Evolutionary conservation across 371 early-diverging fungal species (phyloP).

Genomic region (Saksenaea oblongispora): DNA sequence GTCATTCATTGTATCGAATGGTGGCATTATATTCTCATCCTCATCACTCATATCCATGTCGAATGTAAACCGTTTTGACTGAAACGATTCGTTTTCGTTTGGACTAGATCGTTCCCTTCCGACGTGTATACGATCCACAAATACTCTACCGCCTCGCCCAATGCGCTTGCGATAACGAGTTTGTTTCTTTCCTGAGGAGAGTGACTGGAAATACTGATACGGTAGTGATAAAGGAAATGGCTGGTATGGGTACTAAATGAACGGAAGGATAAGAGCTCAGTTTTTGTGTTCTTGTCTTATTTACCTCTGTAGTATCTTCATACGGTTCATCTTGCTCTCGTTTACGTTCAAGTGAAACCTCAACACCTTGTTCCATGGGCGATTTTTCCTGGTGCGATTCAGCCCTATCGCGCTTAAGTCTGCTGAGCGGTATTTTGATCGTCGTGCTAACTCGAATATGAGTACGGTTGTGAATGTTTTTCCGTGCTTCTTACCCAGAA

Average conservation of each 20-base stretch:
- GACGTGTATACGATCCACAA: constrained; percentile 46
- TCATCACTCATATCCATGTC: constrained; percentile 57
- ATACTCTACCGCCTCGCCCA: constrained; percentile 62
- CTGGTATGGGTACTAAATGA: constrained; percentile 49
- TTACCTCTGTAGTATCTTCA: constrained; percentile 55
- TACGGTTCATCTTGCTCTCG: constrained; percentile 45
- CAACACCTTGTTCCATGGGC: constrained; percentile 25
- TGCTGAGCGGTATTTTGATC: constrained; percentile 31
- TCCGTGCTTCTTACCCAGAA: constrained; percentile 29
- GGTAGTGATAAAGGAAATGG: constrained; percentile 46
- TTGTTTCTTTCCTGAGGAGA: constrained; percentile 22
- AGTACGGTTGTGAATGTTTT: background rate
- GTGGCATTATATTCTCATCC: constrained; percentile 35
- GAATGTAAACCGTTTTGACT: constrained; percentile 18
- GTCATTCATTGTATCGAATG: constrained; percentile 49
- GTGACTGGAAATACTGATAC: constrained; percentile 34
- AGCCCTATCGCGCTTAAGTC: constrained; percentile 14
- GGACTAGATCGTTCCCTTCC: background rate
- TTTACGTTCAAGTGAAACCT: constrained; percentile 40
- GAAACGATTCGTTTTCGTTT: background rate
- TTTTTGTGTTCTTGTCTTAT: background rate
- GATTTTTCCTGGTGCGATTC: constrained; percentile 16
- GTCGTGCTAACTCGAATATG: constrained; percentile 15
- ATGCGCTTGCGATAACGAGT: constrained; percentile 51
- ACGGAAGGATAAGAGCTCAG: background rate